These are phyloP conservation scores for Camelina hispida DNA, from an alignment of 345 rosid species.

Conservation along the genomic window DNA sequence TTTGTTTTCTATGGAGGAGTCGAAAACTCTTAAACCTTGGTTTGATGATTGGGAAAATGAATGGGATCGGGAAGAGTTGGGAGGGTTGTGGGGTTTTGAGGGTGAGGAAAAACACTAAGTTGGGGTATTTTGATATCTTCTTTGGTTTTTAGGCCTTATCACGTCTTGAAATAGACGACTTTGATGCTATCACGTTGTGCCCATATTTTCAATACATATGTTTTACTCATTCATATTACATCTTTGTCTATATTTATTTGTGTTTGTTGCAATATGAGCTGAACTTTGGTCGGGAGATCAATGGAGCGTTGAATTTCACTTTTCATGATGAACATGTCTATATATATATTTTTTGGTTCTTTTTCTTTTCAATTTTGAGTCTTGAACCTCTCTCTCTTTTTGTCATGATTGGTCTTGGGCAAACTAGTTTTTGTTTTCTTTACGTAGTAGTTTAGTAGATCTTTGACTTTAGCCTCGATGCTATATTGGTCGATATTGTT, in stretches of 20 bases:
- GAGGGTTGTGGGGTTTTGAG: conserved; percentile 13
- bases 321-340: conserved; percentile 29
- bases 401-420: conserved; percentile 3
- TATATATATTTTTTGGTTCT: neutral
- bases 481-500: neutral
- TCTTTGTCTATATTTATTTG: neutral
- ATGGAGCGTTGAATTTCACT: conserved; percentile 18
- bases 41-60: conserved; percentile 20
- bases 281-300: too few species aligned
- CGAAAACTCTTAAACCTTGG: conserved; percentile 9
- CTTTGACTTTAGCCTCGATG: conserved; percentile 5
- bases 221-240: conserved; percentile 25
- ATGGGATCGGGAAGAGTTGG: conserved; percentile 1
- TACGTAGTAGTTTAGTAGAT: neutral
- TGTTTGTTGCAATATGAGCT: conserved; percentile 10
- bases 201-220: conserved; percentile 10
- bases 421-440: neutral
- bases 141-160: conserved; percentile 30
- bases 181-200: conserved; percentile 42
- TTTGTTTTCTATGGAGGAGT: conserved; percentile 11
- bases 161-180: conserved; percentile 36
- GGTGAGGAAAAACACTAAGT: neutral
- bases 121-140: conserved; percentile 12
- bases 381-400: conserved; percentile 11
- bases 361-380: neutral